Evolutionary conservation across 805 yeast species (phyloP).

Genomic region (Metschnikowia peoriensis): DNA sequence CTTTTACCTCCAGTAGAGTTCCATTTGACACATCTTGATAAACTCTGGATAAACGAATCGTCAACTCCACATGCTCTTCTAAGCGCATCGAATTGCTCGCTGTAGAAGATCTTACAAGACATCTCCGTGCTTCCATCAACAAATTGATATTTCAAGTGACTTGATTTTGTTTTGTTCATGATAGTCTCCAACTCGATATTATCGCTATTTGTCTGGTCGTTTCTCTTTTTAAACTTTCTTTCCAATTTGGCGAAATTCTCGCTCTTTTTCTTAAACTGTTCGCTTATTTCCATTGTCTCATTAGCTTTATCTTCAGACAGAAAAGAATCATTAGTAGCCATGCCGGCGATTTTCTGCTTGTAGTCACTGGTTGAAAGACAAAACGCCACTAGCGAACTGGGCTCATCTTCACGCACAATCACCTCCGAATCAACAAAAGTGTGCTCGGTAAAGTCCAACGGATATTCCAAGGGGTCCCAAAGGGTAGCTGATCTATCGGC

Average conservation of each 20-base stretch:
- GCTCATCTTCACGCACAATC: conserved; percentile 93
- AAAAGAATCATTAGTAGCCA: conserved; percentile 20
- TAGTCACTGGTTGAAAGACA: conserved; percentile 87
- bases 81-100: conserved; percentile 95
- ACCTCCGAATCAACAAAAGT: conserved; percentile 92
- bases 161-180: conserved; percentile 79
- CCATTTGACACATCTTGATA: conserved; percentile 94
- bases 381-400: conserved; percentile 90
- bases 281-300: conserved; percentile 26
- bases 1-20: conserved; percentile 95
- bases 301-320: conserved; percentile 9
- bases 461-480: conserved; percentile 91
- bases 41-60: conserved; percentile 77
- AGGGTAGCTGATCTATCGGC: conserved; percentile 94
- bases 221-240: conserved; percentile 37
- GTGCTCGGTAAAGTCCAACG: conserved; percentile 78
- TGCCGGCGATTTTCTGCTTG: conserved; percentile 53
- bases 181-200: conserved; percentile 53
- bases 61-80: conserved; percentile 78
- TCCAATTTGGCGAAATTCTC: conserved; percentile 40
- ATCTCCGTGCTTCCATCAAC: conserved; percentile 79
- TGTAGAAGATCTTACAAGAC: conserved; percentile 91
- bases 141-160: conserved; percentile 89
- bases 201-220: conserved; percentile 22
- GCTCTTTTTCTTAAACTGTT: conserved; percentile 32